A percentile compares a stretch with the other conserved stretches of the same genome.
Conservation (phyloP, 2,329 filamentous ascomycete genomes). For the Stachybotrys chlorohalonatus region DNA sequence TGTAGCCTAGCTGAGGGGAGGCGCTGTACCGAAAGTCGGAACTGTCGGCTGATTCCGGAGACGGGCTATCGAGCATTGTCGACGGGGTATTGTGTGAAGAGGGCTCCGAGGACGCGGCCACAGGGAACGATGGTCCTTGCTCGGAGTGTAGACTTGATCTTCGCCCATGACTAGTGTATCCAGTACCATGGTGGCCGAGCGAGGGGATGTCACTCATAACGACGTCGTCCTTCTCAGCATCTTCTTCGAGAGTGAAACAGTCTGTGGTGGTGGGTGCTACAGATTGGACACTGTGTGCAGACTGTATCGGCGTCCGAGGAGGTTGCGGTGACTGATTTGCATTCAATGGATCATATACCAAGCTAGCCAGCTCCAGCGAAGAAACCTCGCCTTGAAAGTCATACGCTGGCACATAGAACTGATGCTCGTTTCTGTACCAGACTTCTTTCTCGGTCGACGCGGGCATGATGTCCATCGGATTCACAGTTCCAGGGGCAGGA, state of each 20-base stretch:
- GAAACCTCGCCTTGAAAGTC: slow-evolving; percentile 14
- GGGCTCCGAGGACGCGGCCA: slow-evolving; percentile 27
- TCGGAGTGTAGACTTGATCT: slow-evolving; percentile 28
- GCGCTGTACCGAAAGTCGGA: slow-evolving; percentile 27
- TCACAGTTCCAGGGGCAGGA: slow-evolving; percentile 37
- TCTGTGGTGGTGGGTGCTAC: slow-evolving; percentile 15
- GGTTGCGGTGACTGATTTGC: slow-evolving; percentile 4
- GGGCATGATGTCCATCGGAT: slow-evolving; percentile 46
- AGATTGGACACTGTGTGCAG: slow-evolving; percentile 14
- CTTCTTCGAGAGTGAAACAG: slow-evolving; percentile 7
- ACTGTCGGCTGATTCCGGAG: slow-evolving; percentile 26
- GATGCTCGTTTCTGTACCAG: slow-evolving; percentile 26
- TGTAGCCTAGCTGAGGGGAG: slow-evolving; percentile 20
- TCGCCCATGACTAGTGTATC: slow-evolving; percentile 12
- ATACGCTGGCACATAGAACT: slow-evolving; percentile 19
- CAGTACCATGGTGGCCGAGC: slow-evolving; percentile 11
- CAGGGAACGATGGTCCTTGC: slow-evolving; percentile 31
- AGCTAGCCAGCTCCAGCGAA: neutral
- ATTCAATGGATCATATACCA: slow-evolving; percentile 2
- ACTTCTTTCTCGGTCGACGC: slow-evolving; percentile 27
- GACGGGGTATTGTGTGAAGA: slow-evolving; percentile 37
- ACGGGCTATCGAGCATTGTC: slow-evolving; percentile 33
- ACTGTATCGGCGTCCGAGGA: neutral
- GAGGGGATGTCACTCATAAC: slow-evolving; percentile 15
- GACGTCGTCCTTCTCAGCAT: slow-evolving; percentile 10